A percentile compares a stretch with the other conserved stretches of the same genome.
These are phyloP conservation scores for Phytophthora sp. DNA, from an alignment of 352 stramenopile genomes.

Conservation along the genomic window DNA sequence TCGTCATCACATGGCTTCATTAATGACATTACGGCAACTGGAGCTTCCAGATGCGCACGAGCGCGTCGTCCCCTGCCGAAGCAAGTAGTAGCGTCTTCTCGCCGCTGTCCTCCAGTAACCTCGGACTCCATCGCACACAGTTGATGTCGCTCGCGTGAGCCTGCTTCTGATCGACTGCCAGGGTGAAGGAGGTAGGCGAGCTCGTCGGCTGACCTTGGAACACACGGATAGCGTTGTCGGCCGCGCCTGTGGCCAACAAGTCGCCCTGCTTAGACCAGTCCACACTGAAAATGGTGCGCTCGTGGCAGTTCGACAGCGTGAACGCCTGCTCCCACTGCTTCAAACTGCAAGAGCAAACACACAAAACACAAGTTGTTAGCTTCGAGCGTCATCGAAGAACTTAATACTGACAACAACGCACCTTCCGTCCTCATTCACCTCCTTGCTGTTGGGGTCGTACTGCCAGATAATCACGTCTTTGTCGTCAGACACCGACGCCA, in stretches of 20 bases:
- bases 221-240: conserved; percentile 92
- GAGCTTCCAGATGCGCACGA: conserved; percentile 78
- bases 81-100: conserved; percentile 62
- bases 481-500: conserved; percentile 94
- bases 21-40: conserved; percentile 36
- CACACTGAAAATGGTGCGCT: conserved; percentile 91
- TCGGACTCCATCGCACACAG: conserved; percentile 79
- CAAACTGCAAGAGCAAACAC: conserved; percentile 26
- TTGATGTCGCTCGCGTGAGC: conserved; percentile 81
- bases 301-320: conserved; percentile 86
- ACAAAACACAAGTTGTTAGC: not conserved
- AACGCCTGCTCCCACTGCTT: conserved; percentile 89
- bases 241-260: conserved; percentile 89
- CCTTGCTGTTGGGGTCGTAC: conserved; percentile 65
- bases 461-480: conserved; percentile 94
- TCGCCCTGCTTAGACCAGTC: conserved; percentile 92
- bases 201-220: conserved; percentile 58
- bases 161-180: conserved; percentile 66
- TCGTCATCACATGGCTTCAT: too few species aligned
- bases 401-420: conserved; percentile 15
- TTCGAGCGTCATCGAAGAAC: not conserved
- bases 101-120: conserved; percentile 29
- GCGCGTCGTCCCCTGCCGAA: conserved; percentile 65
- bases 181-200: conserved; percentile 52
- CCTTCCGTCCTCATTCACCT: conserved; percentile 55